Evolutionary conservation across 1,284 basidiomycete species (phyloP), one percentile per base, ranked within the genome.

Genomic region (Cutaneotrichosporon sp.): DNA sequence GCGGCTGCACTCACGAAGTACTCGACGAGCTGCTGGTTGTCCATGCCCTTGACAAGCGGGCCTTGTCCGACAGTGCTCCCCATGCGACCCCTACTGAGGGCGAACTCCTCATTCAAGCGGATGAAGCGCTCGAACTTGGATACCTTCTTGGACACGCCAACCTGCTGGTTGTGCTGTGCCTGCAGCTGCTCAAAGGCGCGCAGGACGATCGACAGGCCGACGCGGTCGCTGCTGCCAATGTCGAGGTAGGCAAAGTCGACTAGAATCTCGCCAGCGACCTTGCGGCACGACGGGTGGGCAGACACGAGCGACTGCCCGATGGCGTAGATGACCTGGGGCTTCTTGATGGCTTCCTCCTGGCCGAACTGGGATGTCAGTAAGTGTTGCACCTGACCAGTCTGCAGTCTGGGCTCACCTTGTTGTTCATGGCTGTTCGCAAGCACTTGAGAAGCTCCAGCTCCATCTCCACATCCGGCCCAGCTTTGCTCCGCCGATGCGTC

Each of bases 41-140:
- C 72, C 57, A 63, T 63, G 34, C 72, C 69, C 73, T 85, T 87
- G 62, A 95, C 85, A 66, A 97, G 92, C 36, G 95, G 91, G 69
- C 92, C 95, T 10, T 92, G 91, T 2, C 97, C 95, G 9, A 99
- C 95, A 53, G 91, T 80, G 73, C 90, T 95, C 2, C 95, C 95
- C 92, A 98, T 95, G 76, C 88, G 90, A 1, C 97, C 95, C 62
- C 93, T 82, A 1, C 94, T 93, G 51, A 87, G 85, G 14, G 98
- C 83, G 5, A 87, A 87, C 42, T 82, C 82, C 70, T 95, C 90
- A 64, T 95, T 82, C 1, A 89, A 88, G 67, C 87, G 87, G 77
- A 99, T 91, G 95, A 93, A 98, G 66, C 87, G 92, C 67, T 89
- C 88, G 78, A 93, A 99, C 47, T 86, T 83, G 61, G 83, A 78